Base-by-base conservation (phyloP, 768 basidiomycete genomes). In the Asterophora lycoperdoides region DNA sequence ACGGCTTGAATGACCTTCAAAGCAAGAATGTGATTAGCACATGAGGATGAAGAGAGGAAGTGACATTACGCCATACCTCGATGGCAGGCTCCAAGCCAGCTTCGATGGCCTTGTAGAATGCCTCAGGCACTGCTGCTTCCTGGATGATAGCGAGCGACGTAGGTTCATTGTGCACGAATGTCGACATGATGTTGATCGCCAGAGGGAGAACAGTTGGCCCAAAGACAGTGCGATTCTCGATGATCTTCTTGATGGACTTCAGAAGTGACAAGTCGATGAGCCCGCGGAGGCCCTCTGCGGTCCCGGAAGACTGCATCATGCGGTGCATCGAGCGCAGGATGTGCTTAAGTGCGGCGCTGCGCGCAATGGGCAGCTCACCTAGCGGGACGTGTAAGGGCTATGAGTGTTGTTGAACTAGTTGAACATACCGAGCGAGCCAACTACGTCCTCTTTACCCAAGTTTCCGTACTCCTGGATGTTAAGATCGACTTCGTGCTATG, bases 81-180 rank as follows among this genome's bases (percentile, higher is more conserved):
- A 92, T 86, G 0, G 89, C 82, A 5, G 91, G 81, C 55, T 95
- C 93, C 35, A 95, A 76, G 3, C 86, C 89, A 30, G 74, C 72
- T 68, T 95, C 92, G 37, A 99, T 81, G 3, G 87, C 80, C 48
- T 79, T 77, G 68, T 93, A 98, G 59, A 99, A 92, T 0, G 83
- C 78, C 58, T 93, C 89, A 0, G 96, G 96, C 3, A 99, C 67
- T 5, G 86, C 83, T 20, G 83, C 79, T 66, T 99, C 96, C 67
- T 99, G 96, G 17, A 99, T 87, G 46, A 95, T 85, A 2, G 82
- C 73, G 48, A 99, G 71, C 13, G 92, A 96, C 0, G 94, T 97
- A 6, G 96, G 96, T 65, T 99, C 96, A 56, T 98, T 99, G 73
- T 99, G 95, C 8, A 98, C 84, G 67, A 97, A 97, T 0, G 93